Evolutionary conservation across 257 asterid species (phyloP).

Genomic region (Eucommia ulmoides): DNA sequence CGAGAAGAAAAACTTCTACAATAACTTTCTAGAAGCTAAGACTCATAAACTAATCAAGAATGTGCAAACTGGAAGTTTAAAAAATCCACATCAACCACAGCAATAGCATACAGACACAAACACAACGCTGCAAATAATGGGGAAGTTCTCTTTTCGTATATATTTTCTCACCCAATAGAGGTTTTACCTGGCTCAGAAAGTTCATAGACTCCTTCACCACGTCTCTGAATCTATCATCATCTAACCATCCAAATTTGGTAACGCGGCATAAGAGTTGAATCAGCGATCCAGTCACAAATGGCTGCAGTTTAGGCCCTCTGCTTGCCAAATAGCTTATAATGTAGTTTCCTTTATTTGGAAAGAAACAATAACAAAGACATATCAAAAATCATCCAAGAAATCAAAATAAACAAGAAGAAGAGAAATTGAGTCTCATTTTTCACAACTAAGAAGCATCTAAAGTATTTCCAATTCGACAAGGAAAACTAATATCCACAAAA

Average conservation of each 20-base stretch:
- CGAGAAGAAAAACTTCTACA: not conserved
- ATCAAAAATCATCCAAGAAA: slow-evolving; percentile 5
- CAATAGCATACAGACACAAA: not conserved
- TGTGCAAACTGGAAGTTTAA: not conserved
- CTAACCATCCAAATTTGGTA: slow-evolving; percentile 97
- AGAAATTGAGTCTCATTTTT: slow-evolving; percentile 4
- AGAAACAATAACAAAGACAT: slow-evolving; percentile 11
- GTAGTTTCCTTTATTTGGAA: slow-evolving; percentile 90
- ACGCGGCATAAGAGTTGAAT: slow-evolving; percentile 88
- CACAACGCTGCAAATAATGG: not conserved
- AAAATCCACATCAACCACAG: not conserved
- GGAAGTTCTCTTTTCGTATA: not conserved
- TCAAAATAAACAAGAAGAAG: slow-evolving; percentile 1
- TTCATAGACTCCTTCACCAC: slow-evolving; percentile 78
- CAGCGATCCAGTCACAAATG: slow-evolving; percentile 79
- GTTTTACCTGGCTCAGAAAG: slow-evolving; percentile 80
- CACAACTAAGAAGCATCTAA: slow-evolving; percentile 7
- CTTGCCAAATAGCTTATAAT: slow-evolving; percentile 88
- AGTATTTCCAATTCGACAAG: not conserved
- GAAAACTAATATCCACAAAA: not conserved
- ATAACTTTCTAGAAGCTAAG: not conserved
- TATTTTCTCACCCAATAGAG: not conserved
- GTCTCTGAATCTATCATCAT: slow-evolving; percentile 85
- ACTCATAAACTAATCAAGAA: not conserved
- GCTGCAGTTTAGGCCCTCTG: slow-evolving; percentile 95